Evolutionary conservation across 345 rosid genomes (phyloP), one percentile per base, ranked within the genome.

Genomic region (Eucalyptus marginata): DNA sequence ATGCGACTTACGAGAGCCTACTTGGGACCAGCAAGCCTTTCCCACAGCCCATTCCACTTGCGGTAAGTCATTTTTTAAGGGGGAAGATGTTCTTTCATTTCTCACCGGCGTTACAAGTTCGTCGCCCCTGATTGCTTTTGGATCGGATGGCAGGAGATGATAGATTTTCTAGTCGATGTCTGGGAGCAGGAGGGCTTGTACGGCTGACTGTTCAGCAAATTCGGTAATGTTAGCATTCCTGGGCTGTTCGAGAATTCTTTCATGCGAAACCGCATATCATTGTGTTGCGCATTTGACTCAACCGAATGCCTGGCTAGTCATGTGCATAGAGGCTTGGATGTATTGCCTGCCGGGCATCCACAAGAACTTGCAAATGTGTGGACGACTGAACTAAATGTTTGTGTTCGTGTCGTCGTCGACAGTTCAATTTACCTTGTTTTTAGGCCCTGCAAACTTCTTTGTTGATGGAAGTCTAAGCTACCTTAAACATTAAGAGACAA

Each of bases 1-100:
- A 90, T 49, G 90, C 91, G 44, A 91, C 90, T 16, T 81, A 91
- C 24, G 89, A 93, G 50, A 90, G 90, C 89, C 83, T 93, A 62
- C 92, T 92, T 7, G 91, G 91, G 76, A 89, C 87, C 33, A 87
- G 84, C 89, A 92, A 89, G 90, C 90, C 93, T 17, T 92, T 90
- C 84, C 79, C 79, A 51, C 88, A 50, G 54, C 92, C 90, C 7
- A 51, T 93, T n/a, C 93, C 92, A 66, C 94, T 93, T 33, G 68
- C 91, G 3, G 91, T 90, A 86, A 90, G 89, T 90, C 29, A 13
- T 40, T 27, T 71, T 43, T 50, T 13, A 66, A 49, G 88, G 18
- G 29, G 2, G 31, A 44, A 43, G 86, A 51, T 16, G 6, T 29
- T 8, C 8, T 36, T 76, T 52, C 24, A 7, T 31, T n/a, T 44